These are phyloP conservation scores for Entomortierella beljakovae DNA, from an alignment of 192 early-diverging fungal species.

Conservation along the genomic window DNA sequence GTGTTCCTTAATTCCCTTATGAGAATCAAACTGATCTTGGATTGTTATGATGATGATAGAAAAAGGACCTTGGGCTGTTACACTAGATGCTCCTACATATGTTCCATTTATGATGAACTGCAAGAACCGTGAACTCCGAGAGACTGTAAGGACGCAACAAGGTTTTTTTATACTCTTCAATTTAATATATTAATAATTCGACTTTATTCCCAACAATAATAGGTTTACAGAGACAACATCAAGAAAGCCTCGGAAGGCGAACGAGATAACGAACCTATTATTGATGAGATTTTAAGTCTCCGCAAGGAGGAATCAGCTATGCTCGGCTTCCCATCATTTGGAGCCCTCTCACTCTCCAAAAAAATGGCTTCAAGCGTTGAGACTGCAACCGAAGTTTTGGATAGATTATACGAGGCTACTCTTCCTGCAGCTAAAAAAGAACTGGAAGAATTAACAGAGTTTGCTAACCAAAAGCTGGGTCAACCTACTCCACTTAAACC, in stretches of 20 bases:
- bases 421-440: conserved; percentile 57
- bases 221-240: conserved; percentile 64
- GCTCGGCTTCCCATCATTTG: conserved; percentile 61
- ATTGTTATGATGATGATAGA: conserved; percentile 9
- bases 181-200: background rate
- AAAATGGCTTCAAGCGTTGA: conserved; percentile 66
- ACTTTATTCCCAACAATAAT: background rate
- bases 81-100: conserved; percentile 63
- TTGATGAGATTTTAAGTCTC: conserved; percentile 65
- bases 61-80: conserved; percentile 63
- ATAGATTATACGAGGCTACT: conserved; percentile 59
- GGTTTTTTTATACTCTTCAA: too few species aligned
- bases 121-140: conserved; percentile 62
- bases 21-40: background rate
- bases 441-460: conserved; percentile 53
- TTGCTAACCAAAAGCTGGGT: conserved; percentile 54
- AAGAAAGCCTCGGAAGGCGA: conserved; percentile 62
- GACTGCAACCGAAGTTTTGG: conserved; percentile 57
- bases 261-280: conserved; percentile 64
- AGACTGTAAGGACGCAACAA: conserved; percentile 44
- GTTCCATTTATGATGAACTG: conserved; percentile 70
- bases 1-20: background rate
- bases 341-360: conserved; percentile 63
- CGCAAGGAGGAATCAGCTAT: conserved; percentile 63
- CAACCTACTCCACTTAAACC: conserved; percentile 55